A percentile compares a stretch with the other conserved stretches of the same genome.
phyloP scores from a whole-genome alignment of 2,329 filamentous ascomycete genomes.

The Pseudogymnoascus sp. region DNA sequence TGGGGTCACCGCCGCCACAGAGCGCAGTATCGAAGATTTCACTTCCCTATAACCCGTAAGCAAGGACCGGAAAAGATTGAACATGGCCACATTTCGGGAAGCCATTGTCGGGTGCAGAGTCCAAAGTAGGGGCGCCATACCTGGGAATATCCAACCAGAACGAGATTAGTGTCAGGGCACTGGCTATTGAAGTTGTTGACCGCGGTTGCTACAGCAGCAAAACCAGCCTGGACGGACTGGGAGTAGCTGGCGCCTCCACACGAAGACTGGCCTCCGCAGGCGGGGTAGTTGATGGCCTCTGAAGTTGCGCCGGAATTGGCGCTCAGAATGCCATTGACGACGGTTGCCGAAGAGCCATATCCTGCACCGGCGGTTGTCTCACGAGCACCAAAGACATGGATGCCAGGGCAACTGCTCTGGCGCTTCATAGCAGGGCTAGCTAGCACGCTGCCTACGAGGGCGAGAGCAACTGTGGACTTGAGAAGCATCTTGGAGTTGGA shows the following conservation, averaged over 20 bases:
- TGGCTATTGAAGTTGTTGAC: conserved; percentile 48
- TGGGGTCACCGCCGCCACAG: conserved; percentile 48
- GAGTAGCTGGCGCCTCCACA: conserved; percentile 29
- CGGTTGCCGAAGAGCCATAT: conserved; percentile 13
- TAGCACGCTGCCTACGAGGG: background rate
- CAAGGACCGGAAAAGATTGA: background rate
- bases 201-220: conserved; percentile 46
- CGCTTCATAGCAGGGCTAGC: background rate
- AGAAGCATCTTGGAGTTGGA: background rate
- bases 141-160: conserved; percentile 55
- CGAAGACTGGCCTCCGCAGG: conserved; percentile 35
- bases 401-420: conserved; percentile 27
- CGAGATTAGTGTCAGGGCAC: conserved; percentile 49
- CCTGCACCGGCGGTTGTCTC: conserved; percentile 31
- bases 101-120: conserved; percentile 21
- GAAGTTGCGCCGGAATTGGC: conserved; percentile 26
- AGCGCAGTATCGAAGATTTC: conserved; percentile 57
- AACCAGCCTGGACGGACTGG: conserved; percentile 42
- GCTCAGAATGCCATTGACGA: conserved; percentile 24
- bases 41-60: conserved; percentile 36
- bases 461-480: background rate
- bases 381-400: conserved; percentile 40
- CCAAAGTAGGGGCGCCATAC: conserved; percentile 18
- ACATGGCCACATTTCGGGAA: background rate
- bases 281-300: conserved; percentile 30